Evolutionary conservation across 2,329 filamentous ascomycete species (phyloP).

Genomic region (Trichoderma sp.): DNA sequence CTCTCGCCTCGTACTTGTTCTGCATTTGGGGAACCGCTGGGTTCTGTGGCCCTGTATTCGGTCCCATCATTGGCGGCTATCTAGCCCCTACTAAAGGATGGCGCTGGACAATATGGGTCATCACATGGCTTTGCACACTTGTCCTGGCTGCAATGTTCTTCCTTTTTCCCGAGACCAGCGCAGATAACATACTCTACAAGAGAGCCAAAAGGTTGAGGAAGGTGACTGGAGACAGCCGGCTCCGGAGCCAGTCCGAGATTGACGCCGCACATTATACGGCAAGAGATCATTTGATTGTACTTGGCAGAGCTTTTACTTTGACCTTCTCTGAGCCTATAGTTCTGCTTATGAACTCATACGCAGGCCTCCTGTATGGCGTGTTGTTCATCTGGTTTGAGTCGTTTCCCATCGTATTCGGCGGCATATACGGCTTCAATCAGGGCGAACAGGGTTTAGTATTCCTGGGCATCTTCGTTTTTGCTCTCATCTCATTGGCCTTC

Average conservation of each 20-base stretch:
- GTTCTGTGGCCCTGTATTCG: not conserved
- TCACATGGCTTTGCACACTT: not conserved
- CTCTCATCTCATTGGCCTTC: not conserved
- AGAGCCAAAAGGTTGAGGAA: not conserved
- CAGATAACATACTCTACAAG: not conserved
- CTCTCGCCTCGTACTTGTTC: not conserved
- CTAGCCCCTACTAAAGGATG: not conserved
- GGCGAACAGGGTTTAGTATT: not conserved
- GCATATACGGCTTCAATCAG: not conserved
- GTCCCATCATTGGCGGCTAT: not conserved
- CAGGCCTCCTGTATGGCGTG: not conserved
- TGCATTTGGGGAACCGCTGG: not conserved
- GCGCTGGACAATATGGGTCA: not conserved
- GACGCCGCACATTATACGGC: not conserved
- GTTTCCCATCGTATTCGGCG: not conserved
- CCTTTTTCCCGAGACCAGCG: not conserved
- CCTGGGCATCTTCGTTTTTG: not conserved
- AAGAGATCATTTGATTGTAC: not conserved
- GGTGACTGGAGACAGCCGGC: not conserved
- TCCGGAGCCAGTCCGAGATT: not conserved
- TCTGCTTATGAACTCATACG: not conserved
- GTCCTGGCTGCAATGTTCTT: not conserved
- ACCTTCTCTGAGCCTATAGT: not conserved
- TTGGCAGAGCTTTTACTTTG: not conserved
- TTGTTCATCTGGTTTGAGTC: constrained; percentile 3